phyloP scores from a whole-genome alignment of 805 yeast genomes.

The Trichomonascus vanleenenianus region DNA sequence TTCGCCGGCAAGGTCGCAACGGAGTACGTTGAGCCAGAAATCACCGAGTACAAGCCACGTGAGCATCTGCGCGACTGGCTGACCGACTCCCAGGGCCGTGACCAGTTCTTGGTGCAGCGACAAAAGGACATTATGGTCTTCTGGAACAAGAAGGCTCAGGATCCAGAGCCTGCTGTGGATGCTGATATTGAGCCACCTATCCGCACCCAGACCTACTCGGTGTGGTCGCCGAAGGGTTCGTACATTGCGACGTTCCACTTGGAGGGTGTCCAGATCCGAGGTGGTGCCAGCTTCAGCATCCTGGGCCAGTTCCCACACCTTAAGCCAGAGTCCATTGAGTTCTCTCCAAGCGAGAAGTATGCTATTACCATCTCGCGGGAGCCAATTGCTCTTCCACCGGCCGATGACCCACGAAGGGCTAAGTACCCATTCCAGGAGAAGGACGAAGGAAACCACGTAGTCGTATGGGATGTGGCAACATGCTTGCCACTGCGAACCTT shows the following conservation, averaged over 20 bases:
- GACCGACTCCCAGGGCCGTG: conserved; percentile 81
- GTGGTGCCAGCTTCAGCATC: conserved; percentile 72
- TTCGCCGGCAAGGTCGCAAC: conserved; percentile 52
- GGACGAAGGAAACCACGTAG: conserved; percentile 87
- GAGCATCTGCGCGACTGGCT: conserved; percentile 89
- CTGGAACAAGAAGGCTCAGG: conserved; percentile 71
- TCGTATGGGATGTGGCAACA: conserved; percentile 84
- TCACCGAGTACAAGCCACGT: conserved; percentile 65
- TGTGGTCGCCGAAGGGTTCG: conserved; percentile 91
- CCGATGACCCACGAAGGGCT: conserved; percentile 53
- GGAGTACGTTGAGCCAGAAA: conserved; percentile 56
- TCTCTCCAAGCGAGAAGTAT: conserved; percentile 86
- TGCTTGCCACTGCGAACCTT: conserved; percentile 83
- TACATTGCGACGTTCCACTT: conserved; percentile 82
- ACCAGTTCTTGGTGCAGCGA: conserved; percentile 75
- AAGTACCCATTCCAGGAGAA: conserved; percentile 77
- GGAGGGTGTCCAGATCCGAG: conserved; percentile 95
- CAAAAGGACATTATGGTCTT: conserved; percentile 75
- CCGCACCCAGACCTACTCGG: conserved; percentile 83
- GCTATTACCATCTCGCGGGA: conserved; percentile 85
- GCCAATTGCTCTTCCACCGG: conserved; percentile 67
- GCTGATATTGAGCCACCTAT: conserved; percentile 40
- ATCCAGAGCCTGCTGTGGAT: conserved; percentile 70
- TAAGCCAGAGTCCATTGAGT: conserved; percentile 80
- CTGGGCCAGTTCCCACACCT: conserved; percentile 78